Evolutionary conservation across 2,329 filamentous ascomycete species (phyloP).

Genomic region (Calonectria multiphialidica): DNA sequence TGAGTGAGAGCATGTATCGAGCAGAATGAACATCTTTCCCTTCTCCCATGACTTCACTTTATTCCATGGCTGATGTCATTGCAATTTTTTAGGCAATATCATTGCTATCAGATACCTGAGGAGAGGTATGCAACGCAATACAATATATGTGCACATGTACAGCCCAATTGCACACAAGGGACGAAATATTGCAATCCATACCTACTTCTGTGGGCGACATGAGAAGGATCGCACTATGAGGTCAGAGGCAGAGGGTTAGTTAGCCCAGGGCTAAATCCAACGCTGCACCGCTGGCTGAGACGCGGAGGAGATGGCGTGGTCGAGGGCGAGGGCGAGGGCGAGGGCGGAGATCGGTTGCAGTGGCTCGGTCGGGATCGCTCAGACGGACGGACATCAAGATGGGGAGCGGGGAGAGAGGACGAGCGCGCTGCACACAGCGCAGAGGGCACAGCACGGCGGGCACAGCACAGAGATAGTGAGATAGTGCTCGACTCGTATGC

Average conservation of each 20-base stretch:
- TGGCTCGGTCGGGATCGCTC: slow-evolving; percentile 7
- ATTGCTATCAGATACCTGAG: background rate
- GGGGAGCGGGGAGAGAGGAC: background rate
- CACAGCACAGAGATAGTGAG: background rate
- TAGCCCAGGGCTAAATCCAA: slow-evolving; percentile 13
- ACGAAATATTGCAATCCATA: slow-evolving; percentile 2
- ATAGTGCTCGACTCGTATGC: background rate
- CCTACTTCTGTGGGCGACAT: background rate
- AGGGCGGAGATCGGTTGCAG: slow-evolving; percentile 2
- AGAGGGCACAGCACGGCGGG: background rate
- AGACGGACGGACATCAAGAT: slow-evolving; percentile 10
- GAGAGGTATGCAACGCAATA: background rate
- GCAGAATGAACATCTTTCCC: background rate
- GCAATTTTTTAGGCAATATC: background rate
- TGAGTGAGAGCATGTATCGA: background rate
- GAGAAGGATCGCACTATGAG: background rate
- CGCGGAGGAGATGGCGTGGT: slow-evolving; percentile 2
- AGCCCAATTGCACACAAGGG: background rate
- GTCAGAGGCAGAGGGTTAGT: background rate
- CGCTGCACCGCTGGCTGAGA: slow-evolving; percentile 19
- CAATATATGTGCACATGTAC: background rate
- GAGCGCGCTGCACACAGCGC: background rate
- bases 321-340: background rate
- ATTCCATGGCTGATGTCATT: background rate
- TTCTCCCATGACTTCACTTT: too few species aligned